Evolutionary conservation across 108 stramenopile species (phyloP).

Genomic region (Heterococcus sp.): DNA sequence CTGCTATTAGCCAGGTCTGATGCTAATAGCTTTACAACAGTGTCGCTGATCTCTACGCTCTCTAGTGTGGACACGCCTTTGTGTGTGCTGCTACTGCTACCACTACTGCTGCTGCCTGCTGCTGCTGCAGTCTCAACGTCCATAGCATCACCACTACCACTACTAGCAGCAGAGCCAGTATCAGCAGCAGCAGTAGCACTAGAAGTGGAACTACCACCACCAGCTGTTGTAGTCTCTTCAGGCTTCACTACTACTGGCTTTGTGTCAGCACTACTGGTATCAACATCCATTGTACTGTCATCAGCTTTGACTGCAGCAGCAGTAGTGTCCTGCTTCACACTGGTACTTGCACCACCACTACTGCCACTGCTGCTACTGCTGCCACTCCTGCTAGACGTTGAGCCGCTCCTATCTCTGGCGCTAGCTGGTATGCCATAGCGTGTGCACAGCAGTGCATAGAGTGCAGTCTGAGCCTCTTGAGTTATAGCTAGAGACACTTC

Average conservation of each 20-base stretch:
- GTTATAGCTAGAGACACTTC: conserved; percentile 31
- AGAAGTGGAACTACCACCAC: no score
- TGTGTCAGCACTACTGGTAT: not conserved
- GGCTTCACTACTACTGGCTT: no score
- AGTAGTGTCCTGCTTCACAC: not conserved
- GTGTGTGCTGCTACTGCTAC: not conserved
- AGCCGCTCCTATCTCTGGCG: not conserved
- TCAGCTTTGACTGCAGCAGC: not conserved
- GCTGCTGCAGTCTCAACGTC: no score
- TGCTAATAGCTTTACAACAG: conserved; percentile 21
- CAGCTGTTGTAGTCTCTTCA: no score
- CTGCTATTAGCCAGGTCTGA: conserved; percentile 40
- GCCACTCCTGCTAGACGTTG: not conserved
- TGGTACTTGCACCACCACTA: not conserved
- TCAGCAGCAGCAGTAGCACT: no score
- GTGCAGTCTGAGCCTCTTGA: conserved; percentile 27
- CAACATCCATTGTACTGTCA: conserved; percentile 6
- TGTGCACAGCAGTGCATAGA: conserved; percentile 33
- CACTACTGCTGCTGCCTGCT: no score
- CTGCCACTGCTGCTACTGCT: not conserved
- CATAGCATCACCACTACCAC: no score
- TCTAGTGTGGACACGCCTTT: not conserved
- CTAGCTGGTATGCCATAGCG: conserved; percentile 28
- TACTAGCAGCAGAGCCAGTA: no score
- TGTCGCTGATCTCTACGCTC: conserved; percentile 18